Evolutionary conservation across 2,329 filamentous ascomycete species (phyloP), one percentile per base, ranked within the genome.

Genomic region (Cladosporium sp.): DNA sequence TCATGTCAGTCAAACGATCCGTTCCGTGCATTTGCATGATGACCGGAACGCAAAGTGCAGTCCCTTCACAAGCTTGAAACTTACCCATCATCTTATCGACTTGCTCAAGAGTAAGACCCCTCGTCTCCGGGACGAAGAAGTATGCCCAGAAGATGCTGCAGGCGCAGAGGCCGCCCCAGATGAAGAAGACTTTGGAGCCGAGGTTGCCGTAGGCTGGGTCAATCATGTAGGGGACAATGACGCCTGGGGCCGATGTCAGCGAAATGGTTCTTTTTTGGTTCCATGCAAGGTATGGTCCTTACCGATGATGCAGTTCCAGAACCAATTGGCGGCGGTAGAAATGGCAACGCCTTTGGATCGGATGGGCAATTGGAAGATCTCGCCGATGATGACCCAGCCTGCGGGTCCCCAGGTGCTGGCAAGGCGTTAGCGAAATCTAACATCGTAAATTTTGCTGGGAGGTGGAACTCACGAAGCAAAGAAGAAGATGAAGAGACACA

Each of bases 401-500:
- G 80, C 86, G 2, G 90, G 90, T 55, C 91, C 91, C 63, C 60
- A 62, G 8, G 58, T 59, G 20, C 54, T 56, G 39, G 45, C 34
- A 30, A 7, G 17, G 12, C 12, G 50, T 61, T 28, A 59, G 58
- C 40, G 11, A 3, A 9, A 6, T 28, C 3, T 14, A n/a, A 15
- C 11, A 15, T 19, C 3, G 14, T 3, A 30, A 17, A 37, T 6
- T 8, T 8, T 17, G 43, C n/a, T 49, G 17, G 12, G 15, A 45
- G 7, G 15, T 37, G 17, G 36, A 22, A 58, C 54, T 57, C 42
- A 55, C 58, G 84, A 86, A 51, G 91, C 91, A 73, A 96, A 96
- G 81, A 88, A 93, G 82, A 90, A 92, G 80, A 96, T 91, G 82
- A 92, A 94, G 76, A 96, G 85, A 77, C 88, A 90, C 70, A 94